Base-by-base conservation (phyloP, 2,329 filamentous ascomycete genomes). In the Dothideomycetes sp. region DNA sequence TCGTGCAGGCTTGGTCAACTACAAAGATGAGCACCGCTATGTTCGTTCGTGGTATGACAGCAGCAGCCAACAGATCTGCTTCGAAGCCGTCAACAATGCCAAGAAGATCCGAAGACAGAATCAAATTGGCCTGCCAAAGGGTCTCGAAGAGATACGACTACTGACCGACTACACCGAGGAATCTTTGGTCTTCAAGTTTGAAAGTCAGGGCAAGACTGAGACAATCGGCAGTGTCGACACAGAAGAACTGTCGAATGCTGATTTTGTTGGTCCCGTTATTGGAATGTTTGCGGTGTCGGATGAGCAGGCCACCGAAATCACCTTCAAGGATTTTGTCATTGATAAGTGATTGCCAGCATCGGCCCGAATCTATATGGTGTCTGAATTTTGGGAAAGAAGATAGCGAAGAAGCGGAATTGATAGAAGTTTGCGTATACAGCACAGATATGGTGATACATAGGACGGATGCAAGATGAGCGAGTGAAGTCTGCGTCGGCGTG, bases 21-120 rank as follows among this genome's bases (percentile, higher is more conserved):
- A 39, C 20, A 39, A 39, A 12, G 36, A 39, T 15, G 36, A 39
- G 15, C 36, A 39, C 11, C 28, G 28, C 4, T 39, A 31, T 20
- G 15, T 28, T 4, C 27, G 36, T 2, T 24, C 31, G 11, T 25
- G 27, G 17, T 38, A 31, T 9, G 11, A 39, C 10, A 25, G 19
- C 6, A 25, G 19, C n/a, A 15, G 12, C 3, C 18, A 19, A 12
- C 3, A 2, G 2, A 19, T 39, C 13, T 19, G 28, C 19, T 39
- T 32, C n/a, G 25, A 30, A 12, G 18, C 30, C 5, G 18, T 38
- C n/a, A 38, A 38, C 25, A 38, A 39, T 7, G 36, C 27, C 10
- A 30, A 32, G 20, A 32, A 39, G 4, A 32, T 31, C 13, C 13
- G 10, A 12, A 9, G 36, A 25, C 5, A 4, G 12, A 9, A 31